phyloP scores from a whole-genome alignment of 2,329 filamentous ascomycete species.

The Epichloe coenophiala region DNA sequence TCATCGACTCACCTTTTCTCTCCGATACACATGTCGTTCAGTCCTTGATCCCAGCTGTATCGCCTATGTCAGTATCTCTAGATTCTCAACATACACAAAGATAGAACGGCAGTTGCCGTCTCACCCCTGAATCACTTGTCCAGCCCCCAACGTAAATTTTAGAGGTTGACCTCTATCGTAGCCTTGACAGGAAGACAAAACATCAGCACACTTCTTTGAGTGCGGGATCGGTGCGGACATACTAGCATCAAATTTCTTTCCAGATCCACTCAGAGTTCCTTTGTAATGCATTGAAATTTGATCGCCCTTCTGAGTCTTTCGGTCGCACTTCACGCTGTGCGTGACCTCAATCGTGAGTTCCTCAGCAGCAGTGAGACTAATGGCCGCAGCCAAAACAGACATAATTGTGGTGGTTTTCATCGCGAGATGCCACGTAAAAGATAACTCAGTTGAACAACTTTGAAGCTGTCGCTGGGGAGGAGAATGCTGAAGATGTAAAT shows the following conservation, averaged over 20 bases:
- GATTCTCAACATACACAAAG: not conserved
- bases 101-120: conserved; percentile 11
- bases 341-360: conserved; percentile 70
- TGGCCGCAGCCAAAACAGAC: conserved; percentile 37
- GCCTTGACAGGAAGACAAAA: conserved; percentile 19
- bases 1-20: conserved; percentile 52
- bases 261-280: conserved; percentile 61
- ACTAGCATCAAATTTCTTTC: conserved; percentile 72
- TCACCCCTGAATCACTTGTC: conserved; percentile 80
- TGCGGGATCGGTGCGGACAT: conserved; percentile 9
- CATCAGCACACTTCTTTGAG: not conserved
- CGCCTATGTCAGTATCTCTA: conserved; percentile 8
- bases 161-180: conserved; percentile 70
- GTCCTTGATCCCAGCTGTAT: conserved; percentile 71
- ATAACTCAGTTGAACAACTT: too few species aligned
- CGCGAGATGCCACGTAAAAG: conserved; percentile 10
- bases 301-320: conserved; percentile 66
- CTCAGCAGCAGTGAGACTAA: conserved; percentile 36
- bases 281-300: conserved; percentile 77
- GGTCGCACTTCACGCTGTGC: conserved; percentile 60
- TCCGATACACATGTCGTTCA: conserved; percentile 88
- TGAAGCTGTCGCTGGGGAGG: too few species aligned
- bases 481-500: too few species aligned
- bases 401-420: conserved; percentile 39
- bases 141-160: conserved; percentile 62